Evolutionary conservation across 78 protist genomes (phyloP).

Genomic region (Pirum gemmata): DNA sequence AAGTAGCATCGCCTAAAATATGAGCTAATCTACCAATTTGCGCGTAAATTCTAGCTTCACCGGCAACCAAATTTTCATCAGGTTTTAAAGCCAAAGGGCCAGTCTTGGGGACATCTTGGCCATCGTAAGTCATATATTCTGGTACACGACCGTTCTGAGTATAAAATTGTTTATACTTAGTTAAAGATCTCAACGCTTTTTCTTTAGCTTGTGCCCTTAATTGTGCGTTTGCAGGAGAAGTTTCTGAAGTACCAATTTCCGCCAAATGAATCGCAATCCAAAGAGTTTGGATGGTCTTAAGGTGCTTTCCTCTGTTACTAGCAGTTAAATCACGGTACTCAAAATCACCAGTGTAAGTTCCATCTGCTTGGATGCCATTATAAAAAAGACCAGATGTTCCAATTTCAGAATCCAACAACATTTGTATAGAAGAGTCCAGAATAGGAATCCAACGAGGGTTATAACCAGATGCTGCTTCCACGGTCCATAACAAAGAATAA

Average conservation of each 20-base stretch:
- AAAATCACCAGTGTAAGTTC: slow-evolving; percentile 32
- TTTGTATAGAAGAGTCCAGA: slow-evolving; percentile 21
- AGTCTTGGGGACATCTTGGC: slow-evolving; percentile 12
- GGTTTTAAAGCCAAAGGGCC: not conserved
- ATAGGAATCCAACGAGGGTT: slow-evolving; percentile 27
- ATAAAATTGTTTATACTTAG: not conserved
- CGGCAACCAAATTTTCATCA: slow-evolving; percentile 16
- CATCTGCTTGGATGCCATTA: not conserved
- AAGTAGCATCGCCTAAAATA: not conserved
- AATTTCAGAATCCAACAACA: slow-evolving; percentile 34
- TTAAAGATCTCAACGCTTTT: not conserved
- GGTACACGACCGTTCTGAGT: slow-evolving; percentile 1
- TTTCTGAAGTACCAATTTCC: not conserved
- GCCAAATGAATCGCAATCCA: slow-evolving; percentile 41
- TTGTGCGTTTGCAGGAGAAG: not conserved
- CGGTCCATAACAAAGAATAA: slow-evolving; percentile 32
- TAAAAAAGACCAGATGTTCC: slow-evolving; percentile 4
- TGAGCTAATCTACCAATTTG: not conserved
- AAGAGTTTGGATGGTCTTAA: slow-evolving; percentile 30
- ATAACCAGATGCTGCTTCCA: not conserved
- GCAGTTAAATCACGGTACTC: slow-evolving; percentile 20
- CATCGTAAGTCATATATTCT: slow-evolving; percentile 35
- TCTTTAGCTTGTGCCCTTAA: not conserved
- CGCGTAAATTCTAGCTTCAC: slow-evolving; percentile 6
- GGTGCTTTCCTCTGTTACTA: slow-evolving; percentile 21